Percentiles rank a stretch among this genome's conserved stretches.
Conservation (phyloP, 208 protist species). For the Leishmania lainsoni region DNA sequence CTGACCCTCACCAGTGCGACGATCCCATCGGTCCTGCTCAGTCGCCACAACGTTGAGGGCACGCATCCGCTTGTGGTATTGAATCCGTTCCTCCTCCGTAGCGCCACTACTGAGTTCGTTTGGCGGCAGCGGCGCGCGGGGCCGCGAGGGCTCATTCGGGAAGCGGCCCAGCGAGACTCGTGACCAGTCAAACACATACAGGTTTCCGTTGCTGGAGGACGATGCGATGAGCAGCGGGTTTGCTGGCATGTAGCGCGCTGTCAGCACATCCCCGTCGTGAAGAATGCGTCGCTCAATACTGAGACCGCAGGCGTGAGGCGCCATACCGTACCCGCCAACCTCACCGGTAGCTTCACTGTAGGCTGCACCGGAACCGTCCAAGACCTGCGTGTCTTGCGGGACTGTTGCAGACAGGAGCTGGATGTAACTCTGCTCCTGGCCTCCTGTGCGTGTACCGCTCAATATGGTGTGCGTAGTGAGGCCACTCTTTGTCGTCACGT, state of each 20-base stretch:
- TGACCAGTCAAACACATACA: slow-evolving; percentile 92
- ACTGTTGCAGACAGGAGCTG: slow-evolving; percentile 77
- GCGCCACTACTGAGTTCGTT: slow-evolving; percentile 75
- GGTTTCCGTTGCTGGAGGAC: slow-evolving; percentile 73
- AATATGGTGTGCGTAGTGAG: slow-evolving; percentile 78
- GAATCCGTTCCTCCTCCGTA: slow-evolving; percentile 77
- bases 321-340: slow-evolving; percentile 90
- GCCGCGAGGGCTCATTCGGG: slow-evolving; percentile 88
- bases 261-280: slow-evolving; percentile 87
- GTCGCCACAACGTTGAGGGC: slow-evolving; percentile 63
- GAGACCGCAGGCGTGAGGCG: slow-evolving; percentile 61
- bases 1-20: slow-evolving; percentile 75
- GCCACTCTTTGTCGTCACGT: slow-evolving; percentile 56
- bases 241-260: slow-evolving; percentile 81
- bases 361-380: slow-evolving; percentile 51
- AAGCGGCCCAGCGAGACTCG: slow-evolving; percentile 82
- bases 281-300: slow-evolving; percentile 80
- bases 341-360: slow-evolving; percentile 89
- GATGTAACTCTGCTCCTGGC: slow-evolving; percentile 85
- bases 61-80: slow-evolving; percentile 82
- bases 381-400: slow-evolving; percentile 43
- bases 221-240: slow-evolving; percentile 88
- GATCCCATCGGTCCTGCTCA: slow-evolving; percentile 89
- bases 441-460: slow-evolving; percentile 75
- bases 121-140: slow-evolving; percentile 84